A percentile compares a stretch with the other conserved stretches of the same genome.
These are phyloP conservation scores for Thelephora terrestris DNA, from an alignment of 1,284 basidiomycete species.

Conservation along the genomic window DNA sequence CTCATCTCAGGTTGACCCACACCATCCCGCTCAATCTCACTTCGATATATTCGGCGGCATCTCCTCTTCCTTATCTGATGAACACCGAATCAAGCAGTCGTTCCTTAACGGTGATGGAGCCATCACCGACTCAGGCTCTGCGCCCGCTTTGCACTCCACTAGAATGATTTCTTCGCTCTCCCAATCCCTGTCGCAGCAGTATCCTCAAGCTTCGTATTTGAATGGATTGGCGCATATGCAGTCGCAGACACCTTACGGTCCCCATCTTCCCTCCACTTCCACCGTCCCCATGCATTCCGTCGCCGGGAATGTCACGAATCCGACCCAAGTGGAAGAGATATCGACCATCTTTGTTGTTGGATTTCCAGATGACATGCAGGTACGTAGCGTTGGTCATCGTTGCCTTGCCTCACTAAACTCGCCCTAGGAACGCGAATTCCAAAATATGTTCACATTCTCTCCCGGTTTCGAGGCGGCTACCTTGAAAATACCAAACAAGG, in stretches of 20 bases:
- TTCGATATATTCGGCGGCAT: neutral
- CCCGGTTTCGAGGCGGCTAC: conserved; percentile 95
- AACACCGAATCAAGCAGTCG: neutral
- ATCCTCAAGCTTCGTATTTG: conserved; percentile 24
- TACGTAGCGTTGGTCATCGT: conserved; percentile 30
- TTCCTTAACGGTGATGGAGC: neutral
- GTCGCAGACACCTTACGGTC: conserved; percentile 65
- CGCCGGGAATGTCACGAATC: conserved; percentile 18
- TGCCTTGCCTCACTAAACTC: conserved; percentile 13
- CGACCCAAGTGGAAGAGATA: conserved; percentile 70
- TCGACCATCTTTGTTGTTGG: conserved; percentile 98
- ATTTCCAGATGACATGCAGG: conserved; percentile 98
- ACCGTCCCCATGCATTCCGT: conserved; percentile 16
- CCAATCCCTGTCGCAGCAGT: conserved; percentile 15
- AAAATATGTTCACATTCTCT: conserved; percentile 98
- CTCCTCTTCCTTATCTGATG: neutral
- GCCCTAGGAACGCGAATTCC: conserved; percentile 89
- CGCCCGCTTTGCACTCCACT: neutral
- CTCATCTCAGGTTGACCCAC: neutral
- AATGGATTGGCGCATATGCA: conserved; percentile 30
- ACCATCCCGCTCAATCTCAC: neutral
- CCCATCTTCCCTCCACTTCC: conserved; percentile 39
- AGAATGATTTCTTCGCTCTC: neutral
- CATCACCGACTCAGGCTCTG: neutral
- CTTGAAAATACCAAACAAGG: conserved; percentile 91